A percentile compares a stretch with the other conserved stretches of the same genome.
phyloP scores from a whole-genome alignment of 495 filamentous ascomycete species.

The Aspergillus steynii region DNA sequence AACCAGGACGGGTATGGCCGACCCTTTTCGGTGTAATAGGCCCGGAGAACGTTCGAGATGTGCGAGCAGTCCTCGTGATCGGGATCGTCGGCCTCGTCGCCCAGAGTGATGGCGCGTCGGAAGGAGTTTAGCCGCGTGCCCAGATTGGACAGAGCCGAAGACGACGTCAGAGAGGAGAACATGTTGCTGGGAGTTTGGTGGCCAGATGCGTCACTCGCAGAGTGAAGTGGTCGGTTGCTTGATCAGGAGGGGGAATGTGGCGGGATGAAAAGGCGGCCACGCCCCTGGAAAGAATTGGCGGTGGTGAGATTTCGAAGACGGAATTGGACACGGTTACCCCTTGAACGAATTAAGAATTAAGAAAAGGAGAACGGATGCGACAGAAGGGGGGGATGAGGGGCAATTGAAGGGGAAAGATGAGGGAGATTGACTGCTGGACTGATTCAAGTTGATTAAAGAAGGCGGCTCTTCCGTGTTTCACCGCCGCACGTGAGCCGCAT shows the following conservation, averaged over 20 bases:
- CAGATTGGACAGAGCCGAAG: conserved; percentile 73
- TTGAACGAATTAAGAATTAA: neutral
- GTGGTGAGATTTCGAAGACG: conserved; percentile 2
- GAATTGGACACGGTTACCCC: conserved; percentile 1
- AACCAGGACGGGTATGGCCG: conserved; percentile 86
- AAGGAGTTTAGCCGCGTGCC: conserved; percentile 79
- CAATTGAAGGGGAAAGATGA: neutral
- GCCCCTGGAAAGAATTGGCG: conserved; percentile 6
- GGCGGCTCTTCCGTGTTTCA: conserved; percentile 17
- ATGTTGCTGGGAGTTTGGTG: conserved; percentile 43
- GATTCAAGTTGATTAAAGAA: conserved; percentile 5
- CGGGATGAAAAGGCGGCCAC: neutral
- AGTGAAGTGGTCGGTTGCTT: conserved; percentile 3
- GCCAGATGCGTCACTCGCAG: neutral
- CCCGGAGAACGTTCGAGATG: conserved; percentile 90
- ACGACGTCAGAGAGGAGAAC: conserved; percentile 65
- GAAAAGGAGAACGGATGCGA: neutral
- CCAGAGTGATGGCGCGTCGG: conserved; percentile 75
- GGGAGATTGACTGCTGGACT: neutral
- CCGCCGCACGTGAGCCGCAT: conserved; percentile 16
- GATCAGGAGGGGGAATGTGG: conserved; percentile 1
- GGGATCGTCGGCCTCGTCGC: conserved; percentile 70
- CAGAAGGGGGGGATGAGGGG: neutral
- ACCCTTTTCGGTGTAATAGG: conserved; percentile 89
- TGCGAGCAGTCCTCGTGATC: conserved; percentile 95